Evolutionary conservation across 129 eudicot genomes (phyloP).

Genomic region (Deinandra increscens): DNA sequence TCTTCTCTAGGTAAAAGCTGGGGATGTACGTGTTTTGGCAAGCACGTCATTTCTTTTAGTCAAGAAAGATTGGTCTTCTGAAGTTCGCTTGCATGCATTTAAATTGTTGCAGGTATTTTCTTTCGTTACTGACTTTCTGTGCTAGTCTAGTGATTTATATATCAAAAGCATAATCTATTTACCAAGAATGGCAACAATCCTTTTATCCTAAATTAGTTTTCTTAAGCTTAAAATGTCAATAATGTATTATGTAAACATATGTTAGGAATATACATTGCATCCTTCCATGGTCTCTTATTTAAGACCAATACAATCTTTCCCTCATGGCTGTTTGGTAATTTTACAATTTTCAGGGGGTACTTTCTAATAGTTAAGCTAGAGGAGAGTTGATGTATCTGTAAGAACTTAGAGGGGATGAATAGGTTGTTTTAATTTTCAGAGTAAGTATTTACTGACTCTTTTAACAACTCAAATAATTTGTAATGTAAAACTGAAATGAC

Average conservation of each 20-base stretch:
- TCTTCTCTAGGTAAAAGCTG: slow-evolving; percentile 73
- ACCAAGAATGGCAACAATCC: background rate
- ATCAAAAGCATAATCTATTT: background rate
- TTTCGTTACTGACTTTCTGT: slow-evolving; percentile 22
- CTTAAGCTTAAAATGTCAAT: background rate
- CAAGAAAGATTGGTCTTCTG: slow-evolving; percentile 90
- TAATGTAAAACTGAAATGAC: background rate
- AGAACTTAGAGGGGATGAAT: background rate
- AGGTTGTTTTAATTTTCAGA: background rate
- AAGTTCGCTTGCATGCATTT: slow-evolving; percentile 86
- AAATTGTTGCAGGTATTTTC: slow-evolving; percentile 87
- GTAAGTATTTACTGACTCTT: background rate
- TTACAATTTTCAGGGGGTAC: background rate
- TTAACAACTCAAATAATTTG: background rate
- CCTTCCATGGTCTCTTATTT: background rate
- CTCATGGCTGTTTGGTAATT: background rate
- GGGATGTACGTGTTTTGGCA: slow-evolving; percentile 88
- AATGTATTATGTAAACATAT: background rate
- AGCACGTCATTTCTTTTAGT: slow-evolving; percentile 74
- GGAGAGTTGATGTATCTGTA: background rate
- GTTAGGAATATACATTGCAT: background rate
- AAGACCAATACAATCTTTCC: background rate
- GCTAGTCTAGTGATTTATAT: background rate
- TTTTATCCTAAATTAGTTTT: background rate
- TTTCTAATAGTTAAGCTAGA: background rate